A percentile compares a stretch with the other conserved stretches of the same genome.
Evolutionary conservation across 2,329 filamentous ascomycete species (phyloP).

Genomic region (Colletotrichum incanum): DNA sequence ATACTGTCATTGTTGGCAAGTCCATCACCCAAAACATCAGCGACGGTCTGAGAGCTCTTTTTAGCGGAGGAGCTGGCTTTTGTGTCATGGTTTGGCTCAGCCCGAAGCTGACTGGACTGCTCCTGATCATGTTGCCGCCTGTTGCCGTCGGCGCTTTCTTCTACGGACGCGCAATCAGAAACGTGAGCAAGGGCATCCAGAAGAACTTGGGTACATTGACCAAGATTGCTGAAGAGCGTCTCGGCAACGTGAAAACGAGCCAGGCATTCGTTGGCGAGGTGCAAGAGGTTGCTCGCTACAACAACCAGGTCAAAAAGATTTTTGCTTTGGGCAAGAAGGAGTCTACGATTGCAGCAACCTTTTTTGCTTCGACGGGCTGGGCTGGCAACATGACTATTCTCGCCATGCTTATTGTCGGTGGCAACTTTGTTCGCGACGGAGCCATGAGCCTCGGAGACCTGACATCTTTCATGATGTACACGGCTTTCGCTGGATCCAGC

Average conservation of each 20-base stretch:
- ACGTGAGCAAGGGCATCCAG: slow-evolving; percentile 92
- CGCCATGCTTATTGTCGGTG: slow-evolving; percentile 90
- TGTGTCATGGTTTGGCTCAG: slow-evolving; percentile 97
- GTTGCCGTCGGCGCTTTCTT: slow-evolving; percentile 92
- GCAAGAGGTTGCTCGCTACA: slow-evolving; percentile 92
- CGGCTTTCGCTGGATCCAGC: slow-evolving; percentile 86
- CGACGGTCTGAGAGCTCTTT: slow-evolving; percentile 91
- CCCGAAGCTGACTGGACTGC: slow-evolving; percentile 88
- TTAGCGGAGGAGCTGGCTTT: slow-evolving; percentile 92
- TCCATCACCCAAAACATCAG: slow-evolving; percentile 98
- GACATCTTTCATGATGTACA: slow-evolving; percentile 99
- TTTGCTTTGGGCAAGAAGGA: slow-evolving; percentile 91
- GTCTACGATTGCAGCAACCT: slow-evolving; percentile 89
- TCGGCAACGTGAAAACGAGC: slow-evolving; percentile 96
- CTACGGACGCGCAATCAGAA: slow-evolving; percentile 90
- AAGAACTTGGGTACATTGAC: slow-evolving; percentile 93
- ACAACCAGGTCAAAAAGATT: slow-evolving; percentile 91
- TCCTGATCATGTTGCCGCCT: slow-evolving; percentile 90
- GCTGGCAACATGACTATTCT: slow-evolving; percentile 98
- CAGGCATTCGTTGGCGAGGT: slow-evolving; percentile 97
- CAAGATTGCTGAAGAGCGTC: slow-evolving; percentile 97
- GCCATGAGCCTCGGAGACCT: slow-evolving; percentile 92
- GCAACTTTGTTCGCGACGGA: slow-evolving; percentile 89
- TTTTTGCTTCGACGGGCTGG: slow-evolving; percentile 90
- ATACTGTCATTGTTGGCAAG: slow-evolving; percentile 98